Base-by-base conservation (phyloP, 2,329 filamentous ascomycete genomes). In the Claviceps sorghi region DNA sequence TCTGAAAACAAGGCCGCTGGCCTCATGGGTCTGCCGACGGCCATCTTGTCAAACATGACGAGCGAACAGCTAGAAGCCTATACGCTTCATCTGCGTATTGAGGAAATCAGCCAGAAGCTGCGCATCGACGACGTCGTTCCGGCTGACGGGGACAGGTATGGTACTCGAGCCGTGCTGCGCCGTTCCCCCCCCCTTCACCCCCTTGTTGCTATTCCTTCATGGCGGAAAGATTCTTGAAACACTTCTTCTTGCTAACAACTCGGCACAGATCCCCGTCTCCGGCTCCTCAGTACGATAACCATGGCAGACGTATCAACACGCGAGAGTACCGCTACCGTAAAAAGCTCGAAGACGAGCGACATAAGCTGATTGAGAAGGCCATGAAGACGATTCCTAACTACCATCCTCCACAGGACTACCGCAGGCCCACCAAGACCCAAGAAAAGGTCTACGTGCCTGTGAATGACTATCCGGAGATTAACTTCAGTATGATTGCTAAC, bases 401-500 rank as follows among this genome's bases (percentile, higher is more conserved):
- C 70, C 89, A 97, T 68, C 93, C 93, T 64, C 93, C 93, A 54
- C 88, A 91, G 78, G 93, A 98, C 70, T 98, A 98, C 72, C 88
- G 93, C 70, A 88, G 93, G 64, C 93, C 93, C 57, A 97, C 91
- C 69, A 98, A 98, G 86, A 98, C 93, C 68, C 93, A 98, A 74
- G 93, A 98, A 79, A 98, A 98, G 79, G 94, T 98, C 86, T 98
- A 98, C 70, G 93, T 98, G 71, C 93, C 93, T 69, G 93, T 98
- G 76, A 98, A 98, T 82, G 93, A 98, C 73, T 98, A 98, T 72
- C 93, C 93, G 79, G 93, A 98, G 73, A 97, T 98, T 84, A 98
- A 98, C 85, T 98, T 98, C 88, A 98, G 93, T 98, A 96, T 91
- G 91, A 91, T 93, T 90, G 84, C 90, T 95, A 95, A 95, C 88